phyloP scores from a whole-genome alignment of 306 rosid genomes.

The Senna tora region DNA sequence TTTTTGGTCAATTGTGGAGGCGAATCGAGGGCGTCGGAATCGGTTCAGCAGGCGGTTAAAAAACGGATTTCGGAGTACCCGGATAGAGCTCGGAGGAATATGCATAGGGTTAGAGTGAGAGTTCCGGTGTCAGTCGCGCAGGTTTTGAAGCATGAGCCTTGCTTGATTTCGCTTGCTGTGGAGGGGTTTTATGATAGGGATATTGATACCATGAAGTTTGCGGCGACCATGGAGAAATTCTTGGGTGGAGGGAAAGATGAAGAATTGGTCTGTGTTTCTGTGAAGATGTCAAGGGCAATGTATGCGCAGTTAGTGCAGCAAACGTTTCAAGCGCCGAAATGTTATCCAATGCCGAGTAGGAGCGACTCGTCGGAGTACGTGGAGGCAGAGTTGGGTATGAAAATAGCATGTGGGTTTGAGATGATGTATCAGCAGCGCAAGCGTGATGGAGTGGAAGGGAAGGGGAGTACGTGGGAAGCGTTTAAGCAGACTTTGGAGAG shows the following conservation, averaged over 20 bases:
- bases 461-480: slow-evolving; percentile 74
- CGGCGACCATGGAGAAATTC: slow-evolving; percentile 80
- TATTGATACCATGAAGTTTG: slow-evolving; percentile 77
- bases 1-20: slow-evolving; percentile 43
- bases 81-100: slow-evolving; percentile 55
- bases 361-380: slow-evolving; percentile 36
- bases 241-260: slow-evolving; percentile 60
- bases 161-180: slow-evolving; percentile 72
- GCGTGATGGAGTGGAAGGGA: slow-evolving; percentile 75
- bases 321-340: slow-evolving; percentile 78
- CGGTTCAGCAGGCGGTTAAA: slow-evolving; percentile 59
- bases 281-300: slow-evolving; percentile 95
- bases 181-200: slow-evolving; percentile 94
- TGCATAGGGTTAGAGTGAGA: slow-evolving; percentile 72
- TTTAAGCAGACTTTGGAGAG: slow-evolving; percentile 72
- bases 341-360: slow-evolving; percentile 70
- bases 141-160: slow-evolving; percentile 74
- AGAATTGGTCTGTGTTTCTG: slow-evolving; percentile 61
- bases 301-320: slow-evolving; percentile 88
- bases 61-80: slow-evolving; percentile 73
- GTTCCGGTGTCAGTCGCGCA: slow-evolving; percentile 75
- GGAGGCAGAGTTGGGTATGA: slow-evolving; percentile 91
- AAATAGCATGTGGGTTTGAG: slow-evolving; percentile 90
- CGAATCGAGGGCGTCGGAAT: slow-evolving; percentile 61
- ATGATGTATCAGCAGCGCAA: slow-evolving; percentile 87